Conservation (phyloP, 768 basidiomycete species). For the Lactarius tabidus region DNA sequence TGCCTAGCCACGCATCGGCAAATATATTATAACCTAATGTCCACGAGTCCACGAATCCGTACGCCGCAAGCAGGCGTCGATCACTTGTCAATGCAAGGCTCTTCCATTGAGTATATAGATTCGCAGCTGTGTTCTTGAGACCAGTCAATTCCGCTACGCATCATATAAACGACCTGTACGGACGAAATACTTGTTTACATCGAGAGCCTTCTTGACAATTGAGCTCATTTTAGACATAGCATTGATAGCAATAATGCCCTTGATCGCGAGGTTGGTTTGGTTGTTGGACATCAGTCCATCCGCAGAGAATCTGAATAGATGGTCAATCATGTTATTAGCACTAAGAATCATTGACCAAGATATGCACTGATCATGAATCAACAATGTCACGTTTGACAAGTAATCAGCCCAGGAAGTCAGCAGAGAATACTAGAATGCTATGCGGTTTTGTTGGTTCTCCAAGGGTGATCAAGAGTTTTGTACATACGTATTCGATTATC, state of each 20-base stretch:
- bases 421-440: slow-evolving; percentile 28
- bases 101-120: slow-evolving; percentile 16
- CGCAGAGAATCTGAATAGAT: slow-evolving; percentile 11
- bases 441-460: neutral
- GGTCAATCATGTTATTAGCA: slow-evolving; percentile 1
- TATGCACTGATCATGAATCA: slow-evolving; percentile 49
- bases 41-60: slow-evolving; percentile 39
- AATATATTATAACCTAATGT: slow-evolving; percentile 61
- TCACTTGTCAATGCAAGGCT: slow-evolving; percentile 3
- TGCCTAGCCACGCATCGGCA: slow-evolving; percentile 53
- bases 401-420: too few species aligned
- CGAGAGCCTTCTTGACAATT: slow-evolving; percentile 23
- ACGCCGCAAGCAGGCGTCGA: slow-evolving; percentile 9
- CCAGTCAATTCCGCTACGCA: neutral
- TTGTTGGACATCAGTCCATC: slow-evolving; percentile 36
- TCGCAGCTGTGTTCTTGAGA: neutral
- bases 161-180: slow-evolving; percentile 10
- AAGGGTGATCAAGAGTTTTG: neutral
- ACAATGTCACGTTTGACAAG: slow-evolving; percentile 37
- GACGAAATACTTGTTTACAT: slow-evolving; percentile 30
- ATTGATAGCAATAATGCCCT: too few species aligned
- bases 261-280: too few species aligned
- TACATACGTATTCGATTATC: slow-evolving; percentile 27
- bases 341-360: slow-evolving; percentile 43
- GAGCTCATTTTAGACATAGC: too few species aligned